Evolutionary conservation across 1,284 basidiomycete species (phyloP), one percentile per base, ranked within the genome.

Genomic region (Singerocomus inundabilis): DNA sequence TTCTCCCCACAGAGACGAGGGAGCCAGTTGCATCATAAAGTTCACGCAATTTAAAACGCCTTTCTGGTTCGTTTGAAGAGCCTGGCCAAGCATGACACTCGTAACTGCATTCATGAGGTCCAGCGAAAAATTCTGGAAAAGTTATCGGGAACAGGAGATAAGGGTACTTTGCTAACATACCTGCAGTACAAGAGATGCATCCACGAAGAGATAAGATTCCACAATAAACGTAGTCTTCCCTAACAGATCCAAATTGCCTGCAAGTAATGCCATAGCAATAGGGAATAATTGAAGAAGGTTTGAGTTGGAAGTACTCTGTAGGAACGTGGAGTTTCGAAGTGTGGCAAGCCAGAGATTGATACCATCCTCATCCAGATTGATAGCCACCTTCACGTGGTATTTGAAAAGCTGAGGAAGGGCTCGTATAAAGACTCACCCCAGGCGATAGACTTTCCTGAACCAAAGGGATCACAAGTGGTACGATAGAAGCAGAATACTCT

Each of bases 131-230:
- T 64, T 70, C 84, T 89, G 57, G 26, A 37, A 18, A 30, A 40
- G 55, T 34, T 24, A 28, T 48, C 15, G 29, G 25, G 50, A 13
- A 46, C 44, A 28, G 41, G 32, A 39, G n/a, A 44, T 44, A 24
- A 36, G 4, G 8, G 2, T 6, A 18, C 28, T 21, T 25, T 38
- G 30, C 16, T 9, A 11, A 61, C 72, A 51, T 52, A 91, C 91
- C 76, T 88, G 81, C 32, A 91, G 67, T 44, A 95, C 72, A 6
- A 74, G 68, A n/a, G 69, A 51, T 0, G 82, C 82, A 64, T 91
- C 88, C 5, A 92, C 73, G 9, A 95, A 67, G 48, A 91, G 71
- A 67, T 94, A 95, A 2, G 89, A 89, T 63, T 93, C 88, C n/a
- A 91, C 61, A 33, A 95, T 78, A 45, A 71, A 70, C 9, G 82